Percentiles rank a stretch among this genome's conserved stretches.
These are phyloP conservation scores for Alternaria sp. DNA, from an alignment of 2,329 filamentous ascomycete species.

Conservation along the genomic window DNA sequence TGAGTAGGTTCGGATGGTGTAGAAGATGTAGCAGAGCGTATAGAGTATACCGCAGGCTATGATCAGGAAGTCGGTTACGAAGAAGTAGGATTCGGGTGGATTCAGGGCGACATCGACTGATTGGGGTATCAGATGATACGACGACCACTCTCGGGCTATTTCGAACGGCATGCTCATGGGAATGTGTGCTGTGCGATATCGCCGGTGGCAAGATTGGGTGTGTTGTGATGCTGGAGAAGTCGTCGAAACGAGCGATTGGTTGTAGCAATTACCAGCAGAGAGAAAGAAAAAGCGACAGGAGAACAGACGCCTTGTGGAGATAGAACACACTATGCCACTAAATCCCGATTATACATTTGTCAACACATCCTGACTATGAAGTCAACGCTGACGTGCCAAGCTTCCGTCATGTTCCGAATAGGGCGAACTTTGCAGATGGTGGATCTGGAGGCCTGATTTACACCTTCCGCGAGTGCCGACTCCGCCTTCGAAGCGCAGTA, in stretches of 20 bases:
- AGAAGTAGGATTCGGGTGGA: slow-evolving; percentile 50
- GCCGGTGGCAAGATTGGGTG: not conserved
- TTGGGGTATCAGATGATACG: slow-evolving; percentile 60
- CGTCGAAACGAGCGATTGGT: not conserved
- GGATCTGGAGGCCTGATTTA: not conserved
- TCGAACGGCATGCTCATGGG: slow-evolving; percentile 37
- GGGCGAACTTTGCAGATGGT: slow-evolving; percentile 3
- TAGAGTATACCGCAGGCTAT: slow-evolving; percentile 50
- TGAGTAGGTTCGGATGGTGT: slow-evolving; percentile 45
- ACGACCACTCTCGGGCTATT: slow-evolving; percentile 40
- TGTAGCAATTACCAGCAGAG: not conserved
- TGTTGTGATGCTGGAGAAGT: not conserved
- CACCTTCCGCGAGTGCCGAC: not conserved
- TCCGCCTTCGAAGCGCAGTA: not conserved
- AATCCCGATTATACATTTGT: not conserved
- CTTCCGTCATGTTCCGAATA: slow-evolving; percentile 30
- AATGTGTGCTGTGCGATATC: not conserved
- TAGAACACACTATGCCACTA: not conserved
- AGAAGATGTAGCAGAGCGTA: slow-evolving; percentile 51
- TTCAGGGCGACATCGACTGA: slow-evolving; percentile 54
- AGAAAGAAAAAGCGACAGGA: not conserved
- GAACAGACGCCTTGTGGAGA: not conserved
- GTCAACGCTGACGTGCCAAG: slow-evolving; percentile 24
- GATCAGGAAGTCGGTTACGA: slow-evolving; percentile 51
- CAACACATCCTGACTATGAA: not conserved